Conservation (phyloP, 208 protist genomes). For the Naegleria fowleri region DNA sequence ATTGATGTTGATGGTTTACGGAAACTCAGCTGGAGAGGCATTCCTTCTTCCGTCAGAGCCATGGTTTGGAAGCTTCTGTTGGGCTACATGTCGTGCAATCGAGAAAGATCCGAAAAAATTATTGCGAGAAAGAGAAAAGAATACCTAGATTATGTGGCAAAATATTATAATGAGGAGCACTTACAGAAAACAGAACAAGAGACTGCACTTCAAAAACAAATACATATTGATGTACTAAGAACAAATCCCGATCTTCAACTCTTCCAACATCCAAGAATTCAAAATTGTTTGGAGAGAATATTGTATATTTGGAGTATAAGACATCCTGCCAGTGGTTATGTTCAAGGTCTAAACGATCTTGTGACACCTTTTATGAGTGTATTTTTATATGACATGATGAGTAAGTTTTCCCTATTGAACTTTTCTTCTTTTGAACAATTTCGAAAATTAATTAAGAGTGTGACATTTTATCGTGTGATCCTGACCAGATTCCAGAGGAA, state of each 20-base stretch:
- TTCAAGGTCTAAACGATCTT: constrained; percentile 88
- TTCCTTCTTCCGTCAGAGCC: background rate
- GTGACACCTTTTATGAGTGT: constrained; percentile 77
- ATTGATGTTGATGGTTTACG: background rate
- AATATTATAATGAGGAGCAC: constrained; percentile 42
- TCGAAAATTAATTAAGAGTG: constrained; percentile 35
- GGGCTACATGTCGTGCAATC: constrained; percentile 23
- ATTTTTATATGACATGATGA: constrained; percentile 60
- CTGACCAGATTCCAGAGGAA: constrained; percentile 41
- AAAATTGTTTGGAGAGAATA: constrained; percentile 65
- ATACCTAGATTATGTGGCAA: constrained; percentile 35
- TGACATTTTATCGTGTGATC: constrained; percentile 43
- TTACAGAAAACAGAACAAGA: constrained; percentile 51
- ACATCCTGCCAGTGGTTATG: constrained; percentile 83
- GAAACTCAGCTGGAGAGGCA: background rate
- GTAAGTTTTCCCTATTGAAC: background rate
- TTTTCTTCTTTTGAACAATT: background rate
- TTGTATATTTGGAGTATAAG: constrained; percentile 83
- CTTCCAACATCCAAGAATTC: constrained; percentile 60
- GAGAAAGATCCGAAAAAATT: background rate
- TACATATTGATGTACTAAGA: constrained; percentile 75
- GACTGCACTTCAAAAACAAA: constrained; percentile 54
- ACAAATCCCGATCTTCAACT: constrained; percentile 61
- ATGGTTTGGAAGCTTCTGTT: background rate
- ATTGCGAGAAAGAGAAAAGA: constrained; percentile 38